Evolutionary conservation across 768 basidiomycete genomes (phyloP).

Genomic region (Suillus subalutaceus): DNA sequence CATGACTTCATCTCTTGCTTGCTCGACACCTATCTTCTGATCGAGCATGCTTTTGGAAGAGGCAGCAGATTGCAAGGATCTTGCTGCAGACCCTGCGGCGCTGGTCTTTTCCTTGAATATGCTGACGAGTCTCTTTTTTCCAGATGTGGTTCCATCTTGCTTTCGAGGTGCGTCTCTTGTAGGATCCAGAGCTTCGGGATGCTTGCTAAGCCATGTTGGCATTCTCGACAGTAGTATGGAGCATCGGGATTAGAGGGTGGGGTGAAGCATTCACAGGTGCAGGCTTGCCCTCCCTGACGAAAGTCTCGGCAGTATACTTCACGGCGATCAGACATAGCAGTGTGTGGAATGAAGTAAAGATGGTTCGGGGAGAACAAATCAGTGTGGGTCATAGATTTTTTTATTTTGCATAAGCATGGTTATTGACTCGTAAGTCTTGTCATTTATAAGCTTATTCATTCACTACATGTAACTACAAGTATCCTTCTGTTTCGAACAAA

Average conservation of each 20-base stretch:
- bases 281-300: background rate
- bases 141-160: background rate
- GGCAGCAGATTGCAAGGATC: background rate
- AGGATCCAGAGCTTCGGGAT: background rate
- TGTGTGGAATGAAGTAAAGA: background rate
- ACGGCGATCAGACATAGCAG: background rate
- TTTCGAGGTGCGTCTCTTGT: background rate
- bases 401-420: background rate
- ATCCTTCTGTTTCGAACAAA: background rate
- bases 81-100: background rate
- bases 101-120: background rate
- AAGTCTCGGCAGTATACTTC: conserved; percentile 4
- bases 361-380: background rate
- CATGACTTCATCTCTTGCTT: background rate
- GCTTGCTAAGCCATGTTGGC: conserved; percentile 12
- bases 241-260: background rate
- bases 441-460: background rate
- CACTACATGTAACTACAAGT: background rate
- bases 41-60: background rate
- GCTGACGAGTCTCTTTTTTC: background rate
- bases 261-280: conserved; percentile 7
- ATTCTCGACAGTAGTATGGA: conserved; percentile 6
- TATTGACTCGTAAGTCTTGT: too few relatives aligned
- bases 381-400: background rate
- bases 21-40: background rate